A percentile compares a stretch with the other conserved stretches of the same genome.
These are phyloP conservation scores for Xanthoconium stramineum DNA, from an alignment of 768 basidiomycete species.

Conservation along the genomic window DNA sequence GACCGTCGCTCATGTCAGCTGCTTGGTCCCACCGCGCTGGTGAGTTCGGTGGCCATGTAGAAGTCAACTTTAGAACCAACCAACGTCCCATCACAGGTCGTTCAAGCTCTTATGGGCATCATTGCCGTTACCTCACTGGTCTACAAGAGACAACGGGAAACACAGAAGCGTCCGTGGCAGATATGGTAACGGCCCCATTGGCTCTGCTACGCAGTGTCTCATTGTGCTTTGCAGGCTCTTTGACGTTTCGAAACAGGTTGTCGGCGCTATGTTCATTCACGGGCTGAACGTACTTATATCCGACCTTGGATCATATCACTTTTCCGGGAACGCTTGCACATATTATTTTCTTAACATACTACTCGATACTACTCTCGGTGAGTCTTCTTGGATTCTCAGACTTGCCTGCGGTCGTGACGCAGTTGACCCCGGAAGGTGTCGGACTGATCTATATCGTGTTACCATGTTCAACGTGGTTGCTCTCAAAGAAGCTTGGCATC, in stretches of 20 bases:
- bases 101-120: conserved; percentile 87
- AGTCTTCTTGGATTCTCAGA: conserved; percentile 22
- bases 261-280: conserved; percentile 83
- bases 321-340: conserved; percentile 81
- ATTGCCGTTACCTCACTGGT: conserved; percentile 86
- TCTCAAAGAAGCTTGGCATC: conserved; percentile 60
- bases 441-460: conserved; percentile 75
- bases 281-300: conserved; percentile 77
- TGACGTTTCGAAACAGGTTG: conserved; percentile 89
- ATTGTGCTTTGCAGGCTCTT: conserved; percentile 61
- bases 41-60: conserved; percentile 19
- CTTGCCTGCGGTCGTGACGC: conserved; percentile 5
- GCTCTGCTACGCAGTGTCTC: conserved; percentile 1
- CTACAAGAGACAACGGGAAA: conserved; percentile 85
- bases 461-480: conserved; percentile 57
- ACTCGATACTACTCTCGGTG: conserved; percentile 74
- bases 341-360: conserved; percentile 92
- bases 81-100: conserved; percentile 43
- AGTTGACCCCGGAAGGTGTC: conserved; percentile 50
- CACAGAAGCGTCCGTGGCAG: conserved; percentile 81
- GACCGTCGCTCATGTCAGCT: conserved; percentile 44
- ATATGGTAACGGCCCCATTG: conserved; percentile 64
- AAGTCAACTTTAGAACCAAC: not conserved
- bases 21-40: conserved; percentile 47
- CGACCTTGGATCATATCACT: conserved; percentile 65